phyloP scores from a whole-genome alignment of 2,329 filamentous ascomycete species.

The Zasmidium cellare region DNA sequence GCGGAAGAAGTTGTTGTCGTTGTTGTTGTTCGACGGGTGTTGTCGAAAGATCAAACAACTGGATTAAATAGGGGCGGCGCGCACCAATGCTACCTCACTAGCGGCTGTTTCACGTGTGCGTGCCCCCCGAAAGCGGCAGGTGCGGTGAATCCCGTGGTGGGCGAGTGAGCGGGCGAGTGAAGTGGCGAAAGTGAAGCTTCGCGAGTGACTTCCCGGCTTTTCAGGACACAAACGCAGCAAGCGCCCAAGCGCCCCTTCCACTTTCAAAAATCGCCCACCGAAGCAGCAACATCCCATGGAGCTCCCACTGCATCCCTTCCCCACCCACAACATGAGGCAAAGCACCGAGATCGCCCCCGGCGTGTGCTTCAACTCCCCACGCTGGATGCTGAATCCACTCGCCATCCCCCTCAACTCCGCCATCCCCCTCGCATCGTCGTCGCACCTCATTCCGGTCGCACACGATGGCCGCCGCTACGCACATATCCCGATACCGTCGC shows the following conservation, averaged over 20 bases:
- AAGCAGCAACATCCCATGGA: not conserved
- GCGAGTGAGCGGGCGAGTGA: not conserved
- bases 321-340: not conserved
- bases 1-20: no score
- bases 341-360: not conserved
- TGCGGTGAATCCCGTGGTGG: no score
- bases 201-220: not conserved
- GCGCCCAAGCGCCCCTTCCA: not conserved
- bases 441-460: not conserved
- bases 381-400: not conserved
- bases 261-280: not conserved
- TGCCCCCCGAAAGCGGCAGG: no score
- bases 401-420: not conserved
- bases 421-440: not conserved
- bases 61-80: no score
- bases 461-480: not conserved
- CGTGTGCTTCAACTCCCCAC: not conserved
- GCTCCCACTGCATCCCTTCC: not conserved
- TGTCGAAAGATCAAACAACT: no score
- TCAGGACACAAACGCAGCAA: not conserved
- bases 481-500: slow-evolving; percentile 4
- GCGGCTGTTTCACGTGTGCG: no score
- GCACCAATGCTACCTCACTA: no score
- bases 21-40: no score
- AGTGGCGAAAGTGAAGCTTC: not conserved